A percentile compares a stretch with the other conserved stretches of the same genome.
These are phyloP conservation scores for Fraxinus pennsylvanica DNA, from an alignment of 257 asterid genomes.

Conservation along the genomic window DNA sequence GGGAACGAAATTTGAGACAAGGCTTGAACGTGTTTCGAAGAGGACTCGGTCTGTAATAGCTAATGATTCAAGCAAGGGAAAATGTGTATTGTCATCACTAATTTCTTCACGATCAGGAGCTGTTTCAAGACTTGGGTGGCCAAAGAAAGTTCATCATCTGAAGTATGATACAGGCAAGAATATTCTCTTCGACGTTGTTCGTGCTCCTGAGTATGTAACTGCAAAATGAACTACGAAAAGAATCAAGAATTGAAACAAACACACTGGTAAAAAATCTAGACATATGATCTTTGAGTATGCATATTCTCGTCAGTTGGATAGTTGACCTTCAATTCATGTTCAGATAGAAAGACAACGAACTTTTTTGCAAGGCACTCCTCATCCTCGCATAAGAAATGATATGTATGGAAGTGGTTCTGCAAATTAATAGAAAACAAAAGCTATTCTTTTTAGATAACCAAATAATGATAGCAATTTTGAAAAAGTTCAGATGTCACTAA, in stretches of 20 bases:
- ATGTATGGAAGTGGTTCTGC: conserved; percentile 80
- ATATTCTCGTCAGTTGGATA: not conserved
- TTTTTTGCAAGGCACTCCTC: conserved; percentile 84
- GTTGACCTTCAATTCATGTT: conserved; percentile 81
- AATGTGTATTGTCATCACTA: conserved; percentile 49
- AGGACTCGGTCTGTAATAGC: conserved; percentile 44
- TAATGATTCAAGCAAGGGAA: conserved; percentile 54
- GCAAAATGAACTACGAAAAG: conserved; percentile 28
- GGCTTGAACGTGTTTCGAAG: conserved; percentile 76
- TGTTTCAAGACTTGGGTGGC: conserved; percentile 81
- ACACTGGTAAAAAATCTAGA: not conserved
- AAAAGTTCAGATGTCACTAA: conserved; percentile 15
- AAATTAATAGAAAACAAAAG: not conserved
- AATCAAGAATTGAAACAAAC: not conserved
- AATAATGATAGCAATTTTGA: conserved; percentile 10
- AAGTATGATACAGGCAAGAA: conserved; percentile 60
- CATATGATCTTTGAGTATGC: not conserved
- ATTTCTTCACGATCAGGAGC: conserved; percentile 41
- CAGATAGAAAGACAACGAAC: conserved; percentile 75
- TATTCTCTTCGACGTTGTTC: conserved; percentile 84
- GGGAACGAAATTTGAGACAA: conserved; percentile 74
- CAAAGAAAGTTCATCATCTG: conserved; percentile 65
- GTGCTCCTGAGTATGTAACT: conserved; percentile 90
- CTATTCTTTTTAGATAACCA: conserved; percentile 24
- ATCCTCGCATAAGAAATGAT: conserved; percentile 89